These are phyloP conservation scores for Catharanthus roseus DNA, from an alignment of 257 asterid genomes.

Conservation along the genomic window DNA sequence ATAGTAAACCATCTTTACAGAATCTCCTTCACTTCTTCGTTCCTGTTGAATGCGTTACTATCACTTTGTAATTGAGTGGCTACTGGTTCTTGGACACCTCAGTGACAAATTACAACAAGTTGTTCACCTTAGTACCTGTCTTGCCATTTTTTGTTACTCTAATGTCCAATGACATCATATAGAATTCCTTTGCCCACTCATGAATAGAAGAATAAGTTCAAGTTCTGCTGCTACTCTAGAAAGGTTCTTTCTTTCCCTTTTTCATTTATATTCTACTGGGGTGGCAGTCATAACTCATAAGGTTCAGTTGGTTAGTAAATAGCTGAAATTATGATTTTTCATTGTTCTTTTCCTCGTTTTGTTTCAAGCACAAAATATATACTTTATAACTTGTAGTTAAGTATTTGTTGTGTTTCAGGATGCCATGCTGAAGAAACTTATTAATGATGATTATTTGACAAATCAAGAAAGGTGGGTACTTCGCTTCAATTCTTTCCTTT, in stretches of 20 bases:
- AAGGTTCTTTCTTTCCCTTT: neutral
- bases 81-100: no score
- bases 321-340: neutral
- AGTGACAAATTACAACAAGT: neutral
- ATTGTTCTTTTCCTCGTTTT: neutral
- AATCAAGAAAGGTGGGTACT: conserved; percentile 80
- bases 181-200: neutral
- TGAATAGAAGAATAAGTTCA: neutral
- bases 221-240: neutral
- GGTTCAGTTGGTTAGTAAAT: neutral
- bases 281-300: neutral
- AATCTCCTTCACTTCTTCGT: neutral
- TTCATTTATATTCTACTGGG: neutral
- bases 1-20: neutral
- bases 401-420: conserved; percentile 44
- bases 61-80: no score
- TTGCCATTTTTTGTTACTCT: neutral
- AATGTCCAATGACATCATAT: neutral
- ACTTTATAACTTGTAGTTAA: neutral
- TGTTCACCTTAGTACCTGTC: neutral
- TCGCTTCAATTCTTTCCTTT: conserved; percentile 2
- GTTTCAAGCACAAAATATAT: neutral
- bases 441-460: conserved; percentile 54
- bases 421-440: conserved; percentile 84
- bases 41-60: neutral